Conservation (phyloP, 495 filamentous ascomycete species). For the Neurospora hispaniola region DNA sequence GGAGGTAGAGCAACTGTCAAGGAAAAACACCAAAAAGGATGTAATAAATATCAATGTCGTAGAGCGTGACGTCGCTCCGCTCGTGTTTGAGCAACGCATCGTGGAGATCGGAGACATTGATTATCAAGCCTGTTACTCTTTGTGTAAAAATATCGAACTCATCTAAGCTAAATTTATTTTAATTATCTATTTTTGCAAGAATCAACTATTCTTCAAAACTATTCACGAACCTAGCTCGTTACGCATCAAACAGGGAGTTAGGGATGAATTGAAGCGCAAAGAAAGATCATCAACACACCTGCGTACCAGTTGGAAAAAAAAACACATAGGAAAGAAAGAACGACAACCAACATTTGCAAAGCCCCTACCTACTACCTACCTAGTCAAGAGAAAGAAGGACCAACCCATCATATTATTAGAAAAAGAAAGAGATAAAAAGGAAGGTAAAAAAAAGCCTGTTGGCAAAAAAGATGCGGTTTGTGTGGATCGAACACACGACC, state of each 20-base stretch:
- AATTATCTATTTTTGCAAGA: background rate
- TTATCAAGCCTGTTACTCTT: background rate
- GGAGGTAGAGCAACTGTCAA: background rate
- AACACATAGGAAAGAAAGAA: background rate
- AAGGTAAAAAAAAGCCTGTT: background rate
- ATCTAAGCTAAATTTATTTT: background rate
- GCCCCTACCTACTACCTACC: too few relatives aligned
- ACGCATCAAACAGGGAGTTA: background rate
- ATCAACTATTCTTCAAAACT: background rate
- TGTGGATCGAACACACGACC: background rate
- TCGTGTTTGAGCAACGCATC: background rate
- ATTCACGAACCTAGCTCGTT: background rate
- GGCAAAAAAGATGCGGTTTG: background rate
- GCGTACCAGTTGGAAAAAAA: background rate
- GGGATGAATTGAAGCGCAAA: background rate
- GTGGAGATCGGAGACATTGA: background rate
- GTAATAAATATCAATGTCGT: background rate
- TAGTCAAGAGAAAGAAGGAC: background rate
- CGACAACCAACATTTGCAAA: too few relatives aligned
- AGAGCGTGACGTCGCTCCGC: background rate
- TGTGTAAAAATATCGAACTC: background rate
- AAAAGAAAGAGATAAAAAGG: background rate
- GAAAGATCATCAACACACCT: too few relatives aligned
- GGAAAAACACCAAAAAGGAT: background rate
- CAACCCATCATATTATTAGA: background rate